Base-by-base conservation (phyloP, 139 green algal species). In the Mychonastes homosphaera region DNA sequence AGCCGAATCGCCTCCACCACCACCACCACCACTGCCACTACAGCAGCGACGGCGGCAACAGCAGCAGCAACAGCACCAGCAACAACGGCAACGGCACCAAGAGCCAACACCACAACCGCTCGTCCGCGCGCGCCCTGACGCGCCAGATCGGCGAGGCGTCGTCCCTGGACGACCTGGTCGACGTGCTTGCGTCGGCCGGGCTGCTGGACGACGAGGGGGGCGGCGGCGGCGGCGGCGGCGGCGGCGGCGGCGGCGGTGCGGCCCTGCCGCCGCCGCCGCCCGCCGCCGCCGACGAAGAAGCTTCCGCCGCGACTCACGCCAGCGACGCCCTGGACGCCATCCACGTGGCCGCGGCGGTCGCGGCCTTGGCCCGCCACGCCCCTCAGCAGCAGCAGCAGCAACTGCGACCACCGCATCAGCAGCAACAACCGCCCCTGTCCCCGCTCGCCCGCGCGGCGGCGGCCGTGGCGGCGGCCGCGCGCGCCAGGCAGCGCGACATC, bases 221-320 rank as follows among this genome's bases (percentile, higher is more conserved):
- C 13, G 2, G 58, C 56, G 13, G 34, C 48, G 46, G 46, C 56
- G 15, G 40, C 45, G 19, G 58, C 52, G 6, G 58, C 56, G 58
- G 58, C 56, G 34, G 46, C 56, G 46, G 58, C 58, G 36, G 58
- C 24, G 24, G 34, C 27, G 58, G 56, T 57, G 33, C 46, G 2
- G 58, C 56, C 19, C 58, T 65, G 33, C 45, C 56, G 16, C 18
- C 56, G n/a, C n/a, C n/a, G n/a, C n/a, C n/a, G n/a, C n/a, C n/a
- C n/a, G n/a, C n/a, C 4, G 6, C 24, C 27, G 7, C 21, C 3
- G 4, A 3, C 46, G 23, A 13, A 10, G 38, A 28, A 27, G 13
- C 3, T 26, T 3, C 24, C 4, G 26, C 3, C 3, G 2, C 26
- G 46, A 15, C 5, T 34, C 23, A 16, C 13, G 46, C 2, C 44